Percentiles rank a stretch among this genome's conserved stretches.
phyloP scores from a whole-genome alignment of 805 yeast species.

The Pichia membranifaciens region DNA sequence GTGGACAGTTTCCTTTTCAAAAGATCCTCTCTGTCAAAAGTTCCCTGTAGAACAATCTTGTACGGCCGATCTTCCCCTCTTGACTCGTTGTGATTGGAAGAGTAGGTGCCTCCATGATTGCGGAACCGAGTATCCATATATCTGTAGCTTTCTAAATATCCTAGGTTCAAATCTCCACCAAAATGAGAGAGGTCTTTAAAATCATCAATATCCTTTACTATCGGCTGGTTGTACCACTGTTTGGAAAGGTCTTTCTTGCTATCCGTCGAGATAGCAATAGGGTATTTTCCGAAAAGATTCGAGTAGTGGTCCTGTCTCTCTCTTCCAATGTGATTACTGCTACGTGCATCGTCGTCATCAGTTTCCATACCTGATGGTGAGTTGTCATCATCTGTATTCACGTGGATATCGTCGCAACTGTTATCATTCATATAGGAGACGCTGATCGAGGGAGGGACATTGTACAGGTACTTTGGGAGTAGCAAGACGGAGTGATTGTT shows the following conservation, averaged over 20 bases:
- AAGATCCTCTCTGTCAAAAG: slow-evolving; percentile 9
- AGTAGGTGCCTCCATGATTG: not conserved
- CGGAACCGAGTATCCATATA: not conserved
- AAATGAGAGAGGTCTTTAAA: slow-evolving; percentile 15
- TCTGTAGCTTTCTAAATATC: slow-evolving; percentile 10
- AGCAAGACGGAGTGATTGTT: slow-evolving; percentile 71
- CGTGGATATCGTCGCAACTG: not conserved
- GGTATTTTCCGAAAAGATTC: slow-evolving; percentile 5
- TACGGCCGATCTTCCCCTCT: not conserved
- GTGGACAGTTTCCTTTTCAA: not conserved
- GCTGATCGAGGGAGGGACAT: slow-evolving; percentile 3
- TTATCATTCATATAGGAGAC: not conserved
- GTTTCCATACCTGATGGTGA: slow-evolving; percentile 8
- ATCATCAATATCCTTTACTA: slow-evolving; percentile 28
- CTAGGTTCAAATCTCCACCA: slow-evolving; percentile 14
- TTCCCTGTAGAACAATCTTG: slow-evolving; percentile 2
- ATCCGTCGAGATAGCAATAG: slow-evolving; percentile 5
- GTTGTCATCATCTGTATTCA: slow-evolving; percentile 10
- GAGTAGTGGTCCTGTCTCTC: not conserved
- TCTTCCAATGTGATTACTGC: not conserved
- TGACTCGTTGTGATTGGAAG: not conserved
- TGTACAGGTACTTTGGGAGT: slow-evolving; percentile 39
- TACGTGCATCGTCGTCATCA: not conserved
- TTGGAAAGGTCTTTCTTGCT: not conserved
- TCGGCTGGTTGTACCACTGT: slow-evolving; percentile 23